These are phyloP conservation scores for Herpetomonas muscarum DNA, from an alignment of 208 protist genomes.

Conservation along the genomic window DNA sequence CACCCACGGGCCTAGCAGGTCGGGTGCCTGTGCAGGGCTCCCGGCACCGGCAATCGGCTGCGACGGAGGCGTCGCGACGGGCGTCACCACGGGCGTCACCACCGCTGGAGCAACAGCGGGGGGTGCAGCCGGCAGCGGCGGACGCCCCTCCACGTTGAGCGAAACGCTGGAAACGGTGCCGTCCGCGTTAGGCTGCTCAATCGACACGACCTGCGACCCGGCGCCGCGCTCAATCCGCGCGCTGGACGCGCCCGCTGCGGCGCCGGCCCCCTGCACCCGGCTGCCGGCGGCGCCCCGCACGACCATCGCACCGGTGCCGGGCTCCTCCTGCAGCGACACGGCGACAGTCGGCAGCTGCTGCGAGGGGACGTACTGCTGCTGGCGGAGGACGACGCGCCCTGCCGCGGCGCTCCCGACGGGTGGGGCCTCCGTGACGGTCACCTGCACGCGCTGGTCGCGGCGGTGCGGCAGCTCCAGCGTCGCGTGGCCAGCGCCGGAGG, in stretches of 20 bases:
- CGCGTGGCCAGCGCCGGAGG: slow-evolving; percentile 30
- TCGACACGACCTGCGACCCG: slow-evolving; percentile 16
- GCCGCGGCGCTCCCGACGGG: background rate
- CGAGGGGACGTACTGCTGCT: slow-evolving; percentile 46
- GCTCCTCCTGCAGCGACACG: slow-evolving; percentile 30
- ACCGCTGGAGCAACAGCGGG: background rate
- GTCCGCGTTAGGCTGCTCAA: slow-evolving; percentile 35
- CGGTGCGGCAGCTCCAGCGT: slow-evolving; percentile 41
- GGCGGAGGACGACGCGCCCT: slow-evolving; percentile 42
- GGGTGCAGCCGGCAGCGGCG: background rate
- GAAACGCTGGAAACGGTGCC: slow-evolving; percentile 21
- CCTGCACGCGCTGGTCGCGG: slow-evolving; percentile 41
- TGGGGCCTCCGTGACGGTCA: slow-evolving; percentile 29
- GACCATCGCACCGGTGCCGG: background rate
- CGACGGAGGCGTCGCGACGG: background rate
- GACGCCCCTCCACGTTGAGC: slow-evolving; percentile 25
- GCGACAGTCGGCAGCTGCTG: slow-evolving; percentile 24
- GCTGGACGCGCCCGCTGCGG: slow-evolving; percentile 10
- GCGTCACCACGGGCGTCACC: background rate
- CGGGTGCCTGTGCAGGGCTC: too few species aligned
- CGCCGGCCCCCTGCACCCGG: slow-evolving; percentile 9
- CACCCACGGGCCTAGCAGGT: background rate
- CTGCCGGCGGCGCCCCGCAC: slow-evolving; percentile 11
- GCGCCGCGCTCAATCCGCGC: slow-evolving; percentile 16
- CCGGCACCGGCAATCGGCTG: too few species aligned